Evolutionary conservation across 495 filamentous ascomycete species (phyloP).

Genomic region (Hypoxylon fragiforme): DNA sequence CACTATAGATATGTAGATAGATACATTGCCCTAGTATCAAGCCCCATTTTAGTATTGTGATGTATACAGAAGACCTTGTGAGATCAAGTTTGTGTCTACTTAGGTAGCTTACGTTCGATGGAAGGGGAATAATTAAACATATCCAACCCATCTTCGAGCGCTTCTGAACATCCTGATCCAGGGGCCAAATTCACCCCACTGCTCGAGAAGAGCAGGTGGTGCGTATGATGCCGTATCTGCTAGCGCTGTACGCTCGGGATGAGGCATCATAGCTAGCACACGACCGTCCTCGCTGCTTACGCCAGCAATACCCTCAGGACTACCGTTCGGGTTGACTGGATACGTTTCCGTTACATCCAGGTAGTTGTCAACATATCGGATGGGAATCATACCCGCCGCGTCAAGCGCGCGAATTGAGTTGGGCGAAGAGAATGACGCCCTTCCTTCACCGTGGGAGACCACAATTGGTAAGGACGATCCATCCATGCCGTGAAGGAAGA

Average conservation of each 20-base stretch:
- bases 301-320: conserved; percentile 82
- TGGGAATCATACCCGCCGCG: conserved; percentile 63
- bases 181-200: conserved; percentile 86
- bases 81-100: too few relatives aligned
- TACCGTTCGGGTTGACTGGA: conserved; percentile 93
- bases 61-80: too few relatives aligned
- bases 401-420: conserved; percentile 59
- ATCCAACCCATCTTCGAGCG: conserved; percentile 84
- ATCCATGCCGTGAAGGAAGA: conserved; percentile 93
- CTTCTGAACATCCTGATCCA: conserved; percentile 83
- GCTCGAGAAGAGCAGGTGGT: conserved; percentile 61
- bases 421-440: conserved; percentile 69
- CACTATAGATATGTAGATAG: background rate
- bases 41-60: conserved; percentile 1
- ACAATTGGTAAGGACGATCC: conserved; percentile 82
- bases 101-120: too few relatives aligned
- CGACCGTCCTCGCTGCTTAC: conserved; percentile 79
- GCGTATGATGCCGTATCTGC: conserved; percentile 78
- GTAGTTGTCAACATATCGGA: conserved; percentile 84
- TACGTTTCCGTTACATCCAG: conserved; percentile 76
- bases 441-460: conserved; percentile 90
- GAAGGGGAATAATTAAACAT: too few relatives aligned
- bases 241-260: conserved; percentile 90
- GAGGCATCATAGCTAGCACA: conserved; percentile 93
- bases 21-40: conserved; percentile 4